phyloP scores from a whole-genome alignment of 768 basidiomycete genomes.

The Mycena alexandri region DNA sequence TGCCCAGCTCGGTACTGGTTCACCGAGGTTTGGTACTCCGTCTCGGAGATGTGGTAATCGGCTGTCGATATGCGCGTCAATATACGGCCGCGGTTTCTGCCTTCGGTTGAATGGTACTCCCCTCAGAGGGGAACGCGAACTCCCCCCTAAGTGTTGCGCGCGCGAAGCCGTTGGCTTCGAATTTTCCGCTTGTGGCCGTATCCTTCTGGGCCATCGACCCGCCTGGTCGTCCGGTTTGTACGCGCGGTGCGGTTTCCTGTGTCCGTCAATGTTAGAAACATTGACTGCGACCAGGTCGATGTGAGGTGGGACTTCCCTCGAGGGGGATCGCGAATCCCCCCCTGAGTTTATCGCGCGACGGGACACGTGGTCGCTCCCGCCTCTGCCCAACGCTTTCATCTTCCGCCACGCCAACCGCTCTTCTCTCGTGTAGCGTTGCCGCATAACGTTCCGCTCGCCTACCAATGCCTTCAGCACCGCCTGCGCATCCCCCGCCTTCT shows the following conservation, averaged over 20 bases:
- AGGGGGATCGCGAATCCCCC: constrained; percentile 30
- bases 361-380: constrained; percentile 11
- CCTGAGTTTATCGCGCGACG: constrained; percentile 22
- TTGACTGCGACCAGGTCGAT: not conserved
- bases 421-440: not conserved
- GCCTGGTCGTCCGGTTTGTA: not conserved
- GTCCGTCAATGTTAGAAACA: constrained; percentile 14
- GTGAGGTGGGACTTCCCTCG: constrained; percentile 31
- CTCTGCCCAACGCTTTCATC: constrained; percentile 1
- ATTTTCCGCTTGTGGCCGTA: not conserved
- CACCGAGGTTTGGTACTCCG: constrained; percentile 20
- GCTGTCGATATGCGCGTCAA: constrained; percentile 22
- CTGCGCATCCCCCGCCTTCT: not conserved
- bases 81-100: not conserved
- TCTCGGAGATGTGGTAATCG: constrained; percentile 13
- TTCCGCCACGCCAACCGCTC: constrained; percentile 14
- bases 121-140: constrained; percentile 26
- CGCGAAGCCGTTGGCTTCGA: constrained; percentile 3
- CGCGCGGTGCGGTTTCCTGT: constrained; percentile 13
- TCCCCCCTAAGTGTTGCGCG: constrained; percentile 22
- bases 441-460: not conserved
- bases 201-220: constrained; percentile 6
- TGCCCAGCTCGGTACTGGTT: no score
- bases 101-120: constrained; percentile 13
- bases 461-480: not conserved